Percentiles rank a stretch among this genome's conserved stretches.
Conservation (phyloP, 2,329 filamentous ascomycete genomes). For the Podosphaera aphanis region DNA sequence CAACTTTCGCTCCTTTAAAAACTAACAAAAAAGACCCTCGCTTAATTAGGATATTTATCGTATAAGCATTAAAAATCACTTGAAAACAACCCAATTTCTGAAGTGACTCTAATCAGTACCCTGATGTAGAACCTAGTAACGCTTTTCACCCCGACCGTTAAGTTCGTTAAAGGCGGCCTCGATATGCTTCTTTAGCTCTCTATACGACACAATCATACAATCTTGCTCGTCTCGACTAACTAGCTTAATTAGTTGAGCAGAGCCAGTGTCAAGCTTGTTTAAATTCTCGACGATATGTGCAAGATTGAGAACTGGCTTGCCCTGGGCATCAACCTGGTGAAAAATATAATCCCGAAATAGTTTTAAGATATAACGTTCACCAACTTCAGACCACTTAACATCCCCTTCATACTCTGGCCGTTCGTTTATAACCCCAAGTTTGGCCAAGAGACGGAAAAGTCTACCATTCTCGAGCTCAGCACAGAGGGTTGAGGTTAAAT, state of each 20-base stretch:
- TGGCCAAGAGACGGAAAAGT: constrained; percentile 54
- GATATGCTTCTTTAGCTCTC: constrained; percentile 54
- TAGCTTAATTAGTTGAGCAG: constrained; percentile 64
- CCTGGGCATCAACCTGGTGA: constrained; percentile 74
- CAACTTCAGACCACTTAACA: constrained; percentile 68
- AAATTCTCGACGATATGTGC: constrained; percentile 70
- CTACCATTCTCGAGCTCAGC: constrained; percentile 79
- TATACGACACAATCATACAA: constrained; percentile 69
- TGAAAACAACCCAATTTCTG: too few species aligned
- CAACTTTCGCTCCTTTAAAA: too few species aligned
- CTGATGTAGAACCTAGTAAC: constrained; percentile 1
- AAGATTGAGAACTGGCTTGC: constrained; percentile 62
- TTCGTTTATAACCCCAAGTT: constrained; percentile 74
- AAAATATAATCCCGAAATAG: constrained; percentile 94
- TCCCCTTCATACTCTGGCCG: constrained; percentile 65
- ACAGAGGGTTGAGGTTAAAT: constrained; percentile 44
- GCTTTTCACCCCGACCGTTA: constrained; percentile 1
- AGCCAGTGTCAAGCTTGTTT: constrained; percentile 80
- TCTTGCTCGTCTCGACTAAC: constrained; percentile 80
- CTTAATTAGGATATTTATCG: too few species aligned
- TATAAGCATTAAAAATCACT: too few species aligned
- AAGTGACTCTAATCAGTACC: too few species aligned
- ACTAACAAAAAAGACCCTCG: too few species aligned
- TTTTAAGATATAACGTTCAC: constrained; percentile 78
- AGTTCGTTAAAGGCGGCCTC: constrained; percentile 34